Base-by-base conservation (phyloP, 495 filamentous ascomycete genomes). In the Penicillium paxilli region DNA sequence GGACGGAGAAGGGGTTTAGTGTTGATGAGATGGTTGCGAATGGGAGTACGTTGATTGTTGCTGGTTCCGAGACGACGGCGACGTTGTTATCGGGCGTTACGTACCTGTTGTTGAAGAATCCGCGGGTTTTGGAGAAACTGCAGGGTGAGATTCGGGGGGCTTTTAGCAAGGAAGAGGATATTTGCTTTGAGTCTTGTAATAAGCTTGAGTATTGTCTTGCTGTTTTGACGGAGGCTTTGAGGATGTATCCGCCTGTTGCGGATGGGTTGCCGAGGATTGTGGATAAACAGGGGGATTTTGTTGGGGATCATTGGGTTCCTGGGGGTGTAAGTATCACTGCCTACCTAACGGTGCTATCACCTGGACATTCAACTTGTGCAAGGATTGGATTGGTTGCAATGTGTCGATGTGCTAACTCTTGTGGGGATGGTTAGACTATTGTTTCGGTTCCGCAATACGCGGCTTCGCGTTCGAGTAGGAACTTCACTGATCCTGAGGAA, bases 61-160 rank as follows among this genome's bases (percentile, higher is more conserved):
- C 72, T 10, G 83, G 83, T 11, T 80, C 77, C 0, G 85, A 88
- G 57, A 86, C 86, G 1, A 84, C 83, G 3, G 83, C 84, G 1
- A 86, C 84, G 0, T 30, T 79, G 0, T 69, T 89, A 8, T 73
- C 76, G 1, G 81, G 76, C 0, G 74, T 76, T 0, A 75, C 76
- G 0, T 87, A 77, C 56, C 59, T 81, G 2, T 59, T 89, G 3
- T 52, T 78, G 1, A 79, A 52, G 4, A 73, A 83, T 55, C 80
- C 74, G 1, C 53, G 67, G 3, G 62, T 70, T 0, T 54, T 82
- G 23, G 53, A 62, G 5, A 80, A 74, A 52, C 62, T 87, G 9
- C 64, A 67, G 1, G 52, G 68, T 0, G 83, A 86, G 55, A 72
- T 89, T 20, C 66, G 79, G 1, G 52, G 58, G 1, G 38, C 64